Evolutionary conservation across 371 early-diverging fungal genomes (phyloP).

Genomic region (Mucor velutinosus): DNA sequence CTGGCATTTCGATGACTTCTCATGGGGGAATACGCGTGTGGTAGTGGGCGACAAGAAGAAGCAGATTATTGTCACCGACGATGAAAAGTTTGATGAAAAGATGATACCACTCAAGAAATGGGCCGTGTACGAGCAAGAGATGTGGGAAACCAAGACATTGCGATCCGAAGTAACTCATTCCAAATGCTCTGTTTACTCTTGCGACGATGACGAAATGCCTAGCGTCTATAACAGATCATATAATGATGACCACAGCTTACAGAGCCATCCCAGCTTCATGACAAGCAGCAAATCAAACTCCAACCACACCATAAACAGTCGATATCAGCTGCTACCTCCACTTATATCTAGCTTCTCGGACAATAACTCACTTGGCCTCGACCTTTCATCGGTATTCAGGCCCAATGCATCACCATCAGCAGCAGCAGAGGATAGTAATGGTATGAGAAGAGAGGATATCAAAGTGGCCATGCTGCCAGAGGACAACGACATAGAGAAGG

Average conservation of each 20-base stretch:
- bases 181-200: conserved; percentile 3
- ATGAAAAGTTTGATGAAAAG: conserved; percentile 79
- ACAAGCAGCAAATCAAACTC: background rate
- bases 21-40: conserved; percentile 87
- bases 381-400: conserved; percentile 31
- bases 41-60: conserved; percentile 69
- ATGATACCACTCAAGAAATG: conserved; percentile 86
- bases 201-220: background rate
- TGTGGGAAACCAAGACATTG: conserved; percentile 60
- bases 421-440: background rate
- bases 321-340: conserved; percentile 8
- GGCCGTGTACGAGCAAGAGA: conserved; percentile 84
- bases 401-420: background rate
- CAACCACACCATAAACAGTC: background rate
- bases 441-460: conserved; percentile 2
- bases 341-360: conserved; percentile 15
- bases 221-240: background rate
- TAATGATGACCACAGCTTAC: conserved; percentile 8
- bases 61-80: conserved; percentile 51
- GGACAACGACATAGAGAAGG: conserved; percentile 84
- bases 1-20: conserved; percentile 91
- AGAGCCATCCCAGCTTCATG: conserved; percentile 4
- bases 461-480: conserved; percentile 65
- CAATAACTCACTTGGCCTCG: conserved; percentile 15
- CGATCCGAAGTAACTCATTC: conserved; percentile 15